Conservation (phyloP, 345 rosid genomes). For the Brassica nigra region DNA sequence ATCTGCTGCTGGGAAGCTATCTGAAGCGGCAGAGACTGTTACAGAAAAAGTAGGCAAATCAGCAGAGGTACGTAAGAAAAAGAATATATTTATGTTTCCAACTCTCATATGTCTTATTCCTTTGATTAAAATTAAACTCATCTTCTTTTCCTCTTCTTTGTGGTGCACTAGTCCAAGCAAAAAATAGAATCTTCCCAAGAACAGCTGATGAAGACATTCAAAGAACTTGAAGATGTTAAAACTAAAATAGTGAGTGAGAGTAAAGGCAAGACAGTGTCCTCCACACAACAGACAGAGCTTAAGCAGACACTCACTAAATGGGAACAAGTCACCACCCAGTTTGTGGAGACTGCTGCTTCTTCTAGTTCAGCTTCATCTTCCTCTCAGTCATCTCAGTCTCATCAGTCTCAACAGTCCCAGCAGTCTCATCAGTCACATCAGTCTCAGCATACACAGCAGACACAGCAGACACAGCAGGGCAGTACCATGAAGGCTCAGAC, state of each 20-base stretch:
- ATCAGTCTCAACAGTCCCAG: neutral
- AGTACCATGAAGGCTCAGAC: neutral
- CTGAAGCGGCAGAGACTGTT: slow-evolving; percentile 19
- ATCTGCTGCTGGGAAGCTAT: slow-evolving; percentile 9
- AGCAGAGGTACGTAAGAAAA: slow-evolving; percentile 16
- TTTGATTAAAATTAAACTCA: neutral
- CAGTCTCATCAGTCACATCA: neutral
- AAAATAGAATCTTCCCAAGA: neutral
- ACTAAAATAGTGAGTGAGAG: slow-evolving; percentile 12
- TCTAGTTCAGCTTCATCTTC: neutral
- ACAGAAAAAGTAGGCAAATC: neutral
- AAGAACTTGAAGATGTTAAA: slow-evolving; percentile 27
- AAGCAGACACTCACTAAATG: slow-evolving; percentile 34
- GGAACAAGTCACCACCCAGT: slow-evolving; percentile 38
- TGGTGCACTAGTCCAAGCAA: slow-evolving; percentile 10
- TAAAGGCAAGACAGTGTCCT: slow-evolving; percentile 9
- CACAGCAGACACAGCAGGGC: neutral
- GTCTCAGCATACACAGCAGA: neutral
- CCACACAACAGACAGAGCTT: slow-evolving; percentile 31
- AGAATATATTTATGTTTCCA: neutral
- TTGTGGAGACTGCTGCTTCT: slow-evolving; percentile 35
- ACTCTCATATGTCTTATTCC: neutral
- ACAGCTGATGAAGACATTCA: slow-evolving; percentile 5
- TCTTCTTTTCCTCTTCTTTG: neutral
- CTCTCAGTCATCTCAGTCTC: neutral